Base-by-base conservation (phyloP, 169 alveolate species). In the Ichthyophthirius multifiliis region DNA sequence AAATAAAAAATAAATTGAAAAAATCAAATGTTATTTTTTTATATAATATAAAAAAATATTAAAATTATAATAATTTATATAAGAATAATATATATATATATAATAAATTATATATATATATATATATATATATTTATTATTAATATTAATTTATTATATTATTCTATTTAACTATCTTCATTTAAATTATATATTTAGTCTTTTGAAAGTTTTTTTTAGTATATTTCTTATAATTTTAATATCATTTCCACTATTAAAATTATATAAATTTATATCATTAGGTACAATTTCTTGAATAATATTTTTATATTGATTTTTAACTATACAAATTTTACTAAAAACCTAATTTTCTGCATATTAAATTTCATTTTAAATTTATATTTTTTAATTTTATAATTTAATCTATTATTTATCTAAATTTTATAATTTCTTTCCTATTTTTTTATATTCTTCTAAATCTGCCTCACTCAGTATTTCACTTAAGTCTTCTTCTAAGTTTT, bases 401-500 rank as follows among this genome's bases (percentile, higher is more conserved):
- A 3, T 45, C 6, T 45, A 0, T 46, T 78, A 76, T 78, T 43
- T 39, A 32, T 78, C 84, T 41, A 31, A 78, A 39, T 30, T 41
- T 15, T 67, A 44, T 32, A 78, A 30, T 44, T 55, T 10, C 7
- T 27, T 7, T 5, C 71, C 84, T 43, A 78, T 46, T 16, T 47
- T 45, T 46, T 63, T 43, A 43, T 45, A 44, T 44, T 44, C 35
- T 27, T 74, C 76, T 27, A 81, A 41, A 81, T 81, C 86, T 23
- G 86, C 86, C 67, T 81, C 86, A 1, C 86, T 76, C n/a, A 81
- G 35, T 6, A 71, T 55, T 6, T 65, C 75, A 67, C 73, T 82
- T 23, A 81, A 27, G 41, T 81, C 86, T 31, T 81, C 86, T 18
- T 81, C 86, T 73, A 81, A 81, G 73, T 81, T 71, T n/a, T 67